Percentiles rank a stretch among this genome's conserved stretches.
These are phyloP conservation scores for Lentinula detonsa DNA, from an alignment of 768 basidiomycete species.

Conservation along the genomic window DNA sequence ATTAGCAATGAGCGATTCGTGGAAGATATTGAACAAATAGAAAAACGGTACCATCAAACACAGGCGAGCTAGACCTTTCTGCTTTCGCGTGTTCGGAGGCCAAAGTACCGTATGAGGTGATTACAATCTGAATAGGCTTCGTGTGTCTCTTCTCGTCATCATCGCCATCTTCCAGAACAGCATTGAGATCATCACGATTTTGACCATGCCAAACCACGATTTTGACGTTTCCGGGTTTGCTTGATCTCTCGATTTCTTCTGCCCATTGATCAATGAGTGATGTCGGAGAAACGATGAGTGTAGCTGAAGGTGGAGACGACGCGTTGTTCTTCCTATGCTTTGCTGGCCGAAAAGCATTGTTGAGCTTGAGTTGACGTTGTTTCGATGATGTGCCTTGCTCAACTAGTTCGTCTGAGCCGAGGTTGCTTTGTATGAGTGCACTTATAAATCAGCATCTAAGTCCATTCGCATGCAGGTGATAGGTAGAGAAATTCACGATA, in stretches of 20 bases:
- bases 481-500: slow-evolving; percentile 35
- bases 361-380: slow-evolving; percentile 53
- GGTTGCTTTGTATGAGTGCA: slow-evolving; percentile 79
- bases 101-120: slow-evolving; percentile 80
- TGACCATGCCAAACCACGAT: slow-evolving; percentile 85
- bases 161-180: slow-evolving; percentile 47
- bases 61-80: slow-evolving; percentile 52
- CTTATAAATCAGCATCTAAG: neutral
- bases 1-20: slow-evolving; percentile 5
- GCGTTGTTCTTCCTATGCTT: slow-evolving; percentile 22
- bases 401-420: slow-evolving; percentile 35
- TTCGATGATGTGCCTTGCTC: slow-evolving; percentile 26
- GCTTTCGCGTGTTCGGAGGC: slow-evolving; percentile 81
- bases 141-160: slow-evolving; percentile 35
- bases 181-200: slow-evolving; percentile 70
- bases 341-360: slow-evolving; percentile 53
- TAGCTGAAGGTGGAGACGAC: slow-evolving; percentile 29
- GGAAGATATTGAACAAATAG: neutral
- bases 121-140: slow-evolving; percentile 64
- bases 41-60: slow-evolving; percentile 60
- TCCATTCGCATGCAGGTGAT: neutral
- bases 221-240: slow-evolving; percentile 59
- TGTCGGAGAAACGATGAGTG: slow-evolving; percentile 72
- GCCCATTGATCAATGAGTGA: slow-evolving; percentile 90
- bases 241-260: slow-evolving; percentile 85